These are phyloP conservation scores for Musa acuminata DNA, from an alignment of 176 grass and related monocot genomes.

Conservation along the genomic window DNA sequence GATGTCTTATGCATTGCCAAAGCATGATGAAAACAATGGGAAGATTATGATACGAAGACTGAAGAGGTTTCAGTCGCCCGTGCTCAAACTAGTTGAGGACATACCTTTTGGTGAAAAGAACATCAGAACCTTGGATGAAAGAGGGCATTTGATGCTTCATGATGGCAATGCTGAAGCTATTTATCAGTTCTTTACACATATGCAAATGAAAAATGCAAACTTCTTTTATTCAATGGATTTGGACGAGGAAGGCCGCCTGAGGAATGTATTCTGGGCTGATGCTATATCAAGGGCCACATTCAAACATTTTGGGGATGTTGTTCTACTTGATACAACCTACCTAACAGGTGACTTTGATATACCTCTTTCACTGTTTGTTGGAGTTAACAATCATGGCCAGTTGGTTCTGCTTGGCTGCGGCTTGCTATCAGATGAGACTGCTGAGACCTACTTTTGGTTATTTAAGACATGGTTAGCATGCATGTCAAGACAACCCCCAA, in stretches of 20 bases:
- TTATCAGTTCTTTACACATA: conserved; percentile 52
- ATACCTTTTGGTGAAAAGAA: conserved; percentile 45
- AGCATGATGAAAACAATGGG: conserved; percentile 17
- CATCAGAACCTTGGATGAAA: conserved; percentile 37
- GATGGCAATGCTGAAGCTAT: conserved; percentile 63
- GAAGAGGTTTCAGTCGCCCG: conserved; percentile 28
- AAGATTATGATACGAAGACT: conserved; percentile 12
- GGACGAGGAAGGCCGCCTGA: conserved; percentile 48
- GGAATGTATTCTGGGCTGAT: conserved; percentile 76
- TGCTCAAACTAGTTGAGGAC: conserved; percentile 21
- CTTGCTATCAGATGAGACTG: conserved; percentile 63
- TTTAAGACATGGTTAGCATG: conserved; percentile 77
- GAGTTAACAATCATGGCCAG: conserved; percentile 91
- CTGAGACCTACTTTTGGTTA: conserved; percentile 82
- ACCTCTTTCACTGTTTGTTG: conserved; percentile 71
- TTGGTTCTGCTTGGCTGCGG: conserved; percentile 65
- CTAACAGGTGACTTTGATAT: conserved; percentile 73
- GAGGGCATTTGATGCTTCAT: conserved; percentile 53
- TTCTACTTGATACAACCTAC: conserved; percentile 54
- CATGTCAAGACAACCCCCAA: conserved; percentile 40
- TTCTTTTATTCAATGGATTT: conserved; percentile 76
- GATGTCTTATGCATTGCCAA: conserved; percentile 47
- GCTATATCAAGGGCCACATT: conserved; percentile 68
- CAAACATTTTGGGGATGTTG: conserved; percentile 57
- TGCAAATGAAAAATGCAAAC: conserved; percentile 54